Evolutionary conservation across 2,329 filamentous ascomycete species (phyloP).

Genomic region (Aspergillus novofumigatus): DNA sequence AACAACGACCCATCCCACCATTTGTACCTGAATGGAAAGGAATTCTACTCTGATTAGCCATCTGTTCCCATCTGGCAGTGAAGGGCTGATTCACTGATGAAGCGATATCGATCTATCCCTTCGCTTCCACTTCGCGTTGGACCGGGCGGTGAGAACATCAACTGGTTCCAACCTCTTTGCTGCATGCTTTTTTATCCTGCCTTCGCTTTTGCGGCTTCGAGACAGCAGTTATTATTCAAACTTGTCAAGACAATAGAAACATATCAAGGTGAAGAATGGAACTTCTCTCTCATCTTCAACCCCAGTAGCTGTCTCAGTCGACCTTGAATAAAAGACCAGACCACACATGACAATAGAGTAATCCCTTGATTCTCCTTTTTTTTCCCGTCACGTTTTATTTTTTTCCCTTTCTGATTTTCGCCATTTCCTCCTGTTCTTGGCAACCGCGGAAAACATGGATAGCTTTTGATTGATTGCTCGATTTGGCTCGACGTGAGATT

Average conservation of each 20-base stretch:
- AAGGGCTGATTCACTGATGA: neutral
- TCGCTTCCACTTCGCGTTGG: neutral
- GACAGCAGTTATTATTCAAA: neutral
- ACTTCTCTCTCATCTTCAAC: neutral
- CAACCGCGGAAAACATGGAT: conserved; percentile 16
- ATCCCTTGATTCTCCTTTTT: conserved; percentile 4
- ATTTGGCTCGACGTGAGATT: conserved; percentile 5
- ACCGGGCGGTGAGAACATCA: neutral
- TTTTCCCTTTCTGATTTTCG: conserved; percentile 2
- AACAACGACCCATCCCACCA: neutral
- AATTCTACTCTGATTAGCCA: neutral
- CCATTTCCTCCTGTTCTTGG: conserved; percentile 12
- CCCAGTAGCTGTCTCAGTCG: neutral
- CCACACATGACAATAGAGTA: neutral
- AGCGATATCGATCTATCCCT: neutral
- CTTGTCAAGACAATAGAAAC: neutral
- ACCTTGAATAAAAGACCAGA: neutral
- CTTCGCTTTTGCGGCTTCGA: neutral
- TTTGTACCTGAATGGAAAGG: neutral
- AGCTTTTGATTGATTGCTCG: conserved; percentile 8
- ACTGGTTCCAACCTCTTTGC: neutral
- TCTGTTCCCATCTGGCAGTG: neutral
- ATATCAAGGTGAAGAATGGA: neutral
- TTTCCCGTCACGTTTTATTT: neutral
- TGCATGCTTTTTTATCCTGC: neutral